Conservation (phyloP, 2,329 filamentous ascomycete genomes). For the Neonectria coccinea region DNA sequence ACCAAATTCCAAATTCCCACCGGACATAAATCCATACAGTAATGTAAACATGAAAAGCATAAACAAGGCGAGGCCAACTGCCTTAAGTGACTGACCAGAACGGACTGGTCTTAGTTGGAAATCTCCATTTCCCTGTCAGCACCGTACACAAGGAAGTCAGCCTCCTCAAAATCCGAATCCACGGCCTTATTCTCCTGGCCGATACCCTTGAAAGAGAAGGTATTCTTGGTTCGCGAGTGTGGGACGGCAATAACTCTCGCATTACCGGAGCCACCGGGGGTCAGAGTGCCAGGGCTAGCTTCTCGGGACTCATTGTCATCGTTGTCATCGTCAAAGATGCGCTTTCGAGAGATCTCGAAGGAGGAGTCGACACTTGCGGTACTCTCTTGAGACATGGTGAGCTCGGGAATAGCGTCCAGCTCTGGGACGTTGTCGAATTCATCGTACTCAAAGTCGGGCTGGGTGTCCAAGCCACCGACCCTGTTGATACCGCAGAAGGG, state of each 20-base stretch:
- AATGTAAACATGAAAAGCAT: slow-evolving; percentile 18
- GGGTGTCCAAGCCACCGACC: slow-evolving; percentile 74
- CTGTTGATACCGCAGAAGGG: slow-evolving; percentile 87
- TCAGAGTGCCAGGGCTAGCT: slow-evolving; percentile 54
- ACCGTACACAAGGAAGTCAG: slow-evolving; percentile 69
- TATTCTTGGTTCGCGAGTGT: slow-evolving; percentile 47
- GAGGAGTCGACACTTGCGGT: slow-evolving; percentile 51
- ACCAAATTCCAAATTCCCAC: slow-evolving; percentile 30
- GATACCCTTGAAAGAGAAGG: slow-evolving; percentile 32
- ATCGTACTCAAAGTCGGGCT: slow-evolving; percentile 57
- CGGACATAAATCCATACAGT: slow-evolving; percentile 29
- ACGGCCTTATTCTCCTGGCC: slow-evolving; percentile 62
- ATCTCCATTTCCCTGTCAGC: slow-evolving; percentile 58
- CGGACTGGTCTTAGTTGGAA: slow-evolving; percentile 28
- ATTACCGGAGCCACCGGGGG: slow-evolving; percentile 53
- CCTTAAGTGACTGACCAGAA: neutral
- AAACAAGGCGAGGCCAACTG: neutral
- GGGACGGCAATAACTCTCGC: slow-evolving; percentile 64
- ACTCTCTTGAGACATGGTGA: slow-evolving; percentile 69
- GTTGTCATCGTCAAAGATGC: slow-evolving; percentile 59
- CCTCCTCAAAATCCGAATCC: slow-evolving; percentile 74
- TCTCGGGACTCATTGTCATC: slow-evolving; percentile 49
- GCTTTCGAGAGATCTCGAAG: slow-evolving; percentile 58
- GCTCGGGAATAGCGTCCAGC: slow-evolving; percentile 58
- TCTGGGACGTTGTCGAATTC: slow-evolving; percentile 47